phyloP scores from a whole-genome alignment of 2,329 filamentous ascomycete genomes.

The Thielaviopsis euricoi region DNA sequence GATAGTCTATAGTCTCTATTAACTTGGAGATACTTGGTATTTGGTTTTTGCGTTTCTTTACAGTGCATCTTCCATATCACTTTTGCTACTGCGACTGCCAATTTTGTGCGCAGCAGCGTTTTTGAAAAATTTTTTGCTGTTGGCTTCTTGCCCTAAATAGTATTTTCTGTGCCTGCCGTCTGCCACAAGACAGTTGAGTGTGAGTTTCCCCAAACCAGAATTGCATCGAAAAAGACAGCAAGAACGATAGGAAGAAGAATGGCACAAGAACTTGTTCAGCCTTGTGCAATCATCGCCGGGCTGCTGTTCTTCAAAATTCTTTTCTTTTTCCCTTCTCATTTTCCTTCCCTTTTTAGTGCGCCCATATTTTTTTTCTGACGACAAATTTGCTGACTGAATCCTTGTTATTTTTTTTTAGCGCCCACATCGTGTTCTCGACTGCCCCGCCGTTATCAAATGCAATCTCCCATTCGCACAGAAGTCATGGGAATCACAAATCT shows the following conservation, averaged over 20 bases:
- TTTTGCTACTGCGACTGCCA: neutral
- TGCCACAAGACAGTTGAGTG: neutral
- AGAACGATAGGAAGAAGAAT: neutral
- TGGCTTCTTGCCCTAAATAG: neutral
- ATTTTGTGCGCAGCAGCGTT: neutral
- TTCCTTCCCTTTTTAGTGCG: neutral
- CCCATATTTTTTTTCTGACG: neutral
- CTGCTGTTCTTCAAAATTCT: neutral
- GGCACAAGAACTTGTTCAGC: neutral
- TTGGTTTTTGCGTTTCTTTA: no score
- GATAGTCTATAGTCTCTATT: no score
- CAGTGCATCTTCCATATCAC: neutral
- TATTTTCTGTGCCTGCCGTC: neutral
- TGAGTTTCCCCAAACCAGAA: neutral
- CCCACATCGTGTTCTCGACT: neutral
- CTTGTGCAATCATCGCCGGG: neutral
- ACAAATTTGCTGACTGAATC: neutral
- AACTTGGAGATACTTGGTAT: no score
- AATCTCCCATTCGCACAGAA: slow-evolving; percentile 13
- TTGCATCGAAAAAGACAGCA: no score
- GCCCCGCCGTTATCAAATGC: slow-evolving; percentile 10
- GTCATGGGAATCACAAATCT: slow-evolving; percentile 14
- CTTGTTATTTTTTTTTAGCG: neutral
- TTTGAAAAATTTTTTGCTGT: neutral
- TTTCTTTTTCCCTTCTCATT: no score